Percentiles rank a stretch among this genome's conserved stretches.
These are phyloP conservation scores for Peronospora destructor DNA, from an alignment of 352 stramenopile genomes.

Conservation along the genomic window DNA sequence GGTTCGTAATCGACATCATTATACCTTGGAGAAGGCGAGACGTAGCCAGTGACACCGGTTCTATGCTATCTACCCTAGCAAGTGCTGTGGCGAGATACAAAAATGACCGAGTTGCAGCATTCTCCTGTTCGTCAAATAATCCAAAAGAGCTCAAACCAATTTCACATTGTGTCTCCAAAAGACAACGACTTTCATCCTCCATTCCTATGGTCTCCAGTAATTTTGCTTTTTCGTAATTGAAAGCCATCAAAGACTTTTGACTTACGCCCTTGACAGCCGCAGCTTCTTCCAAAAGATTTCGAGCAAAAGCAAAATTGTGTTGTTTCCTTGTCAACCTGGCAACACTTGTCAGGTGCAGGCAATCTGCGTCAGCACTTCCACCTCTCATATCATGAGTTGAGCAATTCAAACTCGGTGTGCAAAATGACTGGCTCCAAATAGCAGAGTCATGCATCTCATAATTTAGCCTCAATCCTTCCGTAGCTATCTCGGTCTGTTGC, in stretches of 20 bases:
- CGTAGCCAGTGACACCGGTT: conserved; percentile 12
- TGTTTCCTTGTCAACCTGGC: conserved; percentile 49
- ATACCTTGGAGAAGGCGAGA: conserved; percentile 10
- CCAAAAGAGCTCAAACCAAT: conserved; percentile 8
- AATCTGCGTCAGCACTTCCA: conserved; percentile 8
- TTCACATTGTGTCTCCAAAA: conserved; percentile 31
- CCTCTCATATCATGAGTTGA: background rate
- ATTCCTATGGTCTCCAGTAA: conserved; percentile 34
- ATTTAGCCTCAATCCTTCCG: conserved; percentile 19
- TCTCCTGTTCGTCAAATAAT: conserved; percentile 6
- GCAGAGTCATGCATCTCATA: conserved; percentile 28
- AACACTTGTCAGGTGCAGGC: conserved; percentile 27
- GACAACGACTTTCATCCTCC: conserved; percentile 21
- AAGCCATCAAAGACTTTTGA: conserved; percentile 1
- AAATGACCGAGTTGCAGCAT: conserved; percentile 15
- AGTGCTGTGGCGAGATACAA: conserved; percentile 26
- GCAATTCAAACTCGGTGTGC: conserved; percentile 1
- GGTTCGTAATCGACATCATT: background rate
- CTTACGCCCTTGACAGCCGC: conserved; percentile 4
- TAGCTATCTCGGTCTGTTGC: background rate
- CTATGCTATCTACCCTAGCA: conserved; percentile 14
- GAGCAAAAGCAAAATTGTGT: conserved; percentile 39
- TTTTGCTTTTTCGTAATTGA: conserved; percentile 34
- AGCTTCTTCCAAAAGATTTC: conserved; percentile 29
- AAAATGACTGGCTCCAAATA: conserved; percentile 31